These are phyloP conservation scores for Lenzites betulinus DNA, from an alignment of 768 basidiomycete genomes.

Conservation along the genomic window DNA sequence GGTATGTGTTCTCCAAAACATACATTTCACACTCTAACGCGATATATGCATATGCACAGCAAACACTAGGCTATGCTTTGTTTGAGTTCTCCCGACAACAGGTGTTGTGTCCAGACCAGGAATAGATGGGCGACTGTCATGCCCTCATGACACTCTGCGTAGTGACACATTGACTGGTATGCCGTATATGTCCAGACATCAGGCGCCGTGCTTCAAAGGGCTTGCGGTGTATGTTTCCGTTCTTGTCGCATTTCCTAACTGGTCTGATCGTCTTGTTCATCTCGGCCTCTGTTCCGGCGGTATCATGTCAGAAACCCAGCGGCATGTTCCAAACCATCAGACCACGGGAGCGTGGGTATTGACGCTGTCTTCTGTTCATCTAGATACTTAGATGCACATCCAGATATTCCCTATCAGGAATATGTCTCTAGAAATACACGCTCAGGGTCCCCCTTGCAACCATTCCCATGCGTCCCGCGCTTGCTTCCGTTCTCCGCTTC, in stretches of 20 bases:
- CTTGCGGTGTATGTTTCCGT: not conserved
- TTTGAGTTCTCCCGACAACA: not conserved
- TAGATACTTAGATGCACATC: constrained; percentile 15
- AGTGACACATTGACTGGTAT: not conserved
- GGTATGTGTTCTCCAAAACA: not conserved
- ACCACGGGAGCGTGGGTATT: constrained; percentile 3
- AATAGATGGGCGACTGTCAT: not conserved
- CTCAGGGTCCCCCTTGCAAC: constrained; percentile 13
- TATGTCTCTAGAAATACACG: not conserved
- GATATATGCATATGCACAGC: not conserved
- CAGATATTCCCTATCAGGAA: constrained; percentile 5
- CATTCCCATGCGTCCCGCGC: constrained; percentile 6
- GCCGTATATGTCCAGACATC: not conserved
- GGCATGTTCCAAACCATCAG: constrained; percentile 7
- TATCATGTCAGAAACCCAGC: constrained; percentile 11
- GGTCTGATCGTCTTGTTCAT: constrained; percentile 12
- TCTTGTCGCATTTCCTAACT: constrained; percentile 6
- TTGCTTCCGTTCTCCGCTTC: constrained; percentile 12
- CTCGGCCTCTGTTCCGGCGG: constrained; percentile 14
- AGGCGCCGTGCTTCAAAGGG: not conserved
- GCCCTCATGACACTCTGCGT: not conserved
- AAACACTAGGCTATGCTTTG: not conserved
- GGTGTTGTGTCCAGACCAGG: not conserved
- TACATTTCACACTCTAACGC: not conserved
- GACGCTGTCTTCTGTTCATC: constrained; percentile 14